phyloP scores from a whole-genome alignment of 306 rosid species.

The Cucurbita ficifolia region DNA sequence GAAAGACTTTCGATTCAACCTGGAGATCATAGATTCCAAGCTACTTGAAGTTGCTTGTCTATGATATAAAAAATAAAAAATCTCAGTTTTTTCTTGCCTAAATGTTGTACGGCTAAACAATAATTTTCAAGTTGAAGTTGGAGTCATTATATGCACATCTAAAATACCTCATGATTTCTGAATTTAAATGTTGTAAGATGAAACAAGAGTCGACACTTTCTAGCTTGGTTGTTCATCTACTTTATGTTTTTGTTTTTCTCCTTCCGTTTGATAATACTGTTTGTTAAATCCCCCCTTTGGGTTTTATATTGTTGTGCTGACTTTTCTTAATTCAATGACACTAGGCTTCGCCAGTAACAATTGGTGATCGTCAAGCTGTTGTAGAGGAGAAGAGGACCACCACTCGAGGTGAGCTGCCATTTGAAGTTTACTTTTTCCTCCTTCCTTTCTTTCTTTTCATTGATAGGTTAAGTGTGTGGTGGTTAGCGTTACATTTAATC shows the following conservation, averaged over 20 bases:
- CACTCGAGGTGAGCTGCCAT: conserved; percentile 54
- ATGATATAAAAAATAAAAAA: neutral
- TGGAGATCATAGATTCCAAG: neutral
- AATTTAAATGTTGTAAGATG: neutral
- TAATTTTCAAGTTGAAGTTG: neutral
- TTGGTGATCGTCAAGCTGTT: conserved; percentile 66
- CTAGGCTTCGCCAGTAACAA: conserved; percentile 62
- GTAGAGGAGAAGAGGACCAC: conserved; percentile 89
- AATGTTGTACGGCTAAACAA: neutral
- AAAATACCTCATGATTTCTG: neutral
- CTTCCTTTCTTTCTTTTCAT: neutral
- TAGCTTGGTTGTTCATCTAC: neutral
- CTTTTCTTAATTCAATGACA: conserved; percentile 7
- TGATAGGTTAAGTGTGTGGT: neutral
- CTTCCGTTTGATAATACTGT: neutral
- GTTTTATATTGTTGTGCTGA: neutral
- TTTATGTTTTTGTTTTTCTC: too few relatives aligned
- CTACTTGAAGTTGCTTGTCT: neutral
- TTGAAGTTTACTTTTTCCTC: neutral
- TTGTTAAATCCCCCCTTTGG: neutral
- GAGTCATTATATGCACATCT: neutral
- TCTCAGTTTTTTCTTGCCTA: neutral
- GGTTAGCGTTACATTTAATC: neutral
- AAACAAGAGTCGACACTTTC: neutral
- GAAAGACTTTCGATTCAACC: neutral